Evolutionary conservation across 257 asterid genomes (phyloP), one percentile per base, ranked within the genome.

Genomic region (Petrea volubilis): DNA sequence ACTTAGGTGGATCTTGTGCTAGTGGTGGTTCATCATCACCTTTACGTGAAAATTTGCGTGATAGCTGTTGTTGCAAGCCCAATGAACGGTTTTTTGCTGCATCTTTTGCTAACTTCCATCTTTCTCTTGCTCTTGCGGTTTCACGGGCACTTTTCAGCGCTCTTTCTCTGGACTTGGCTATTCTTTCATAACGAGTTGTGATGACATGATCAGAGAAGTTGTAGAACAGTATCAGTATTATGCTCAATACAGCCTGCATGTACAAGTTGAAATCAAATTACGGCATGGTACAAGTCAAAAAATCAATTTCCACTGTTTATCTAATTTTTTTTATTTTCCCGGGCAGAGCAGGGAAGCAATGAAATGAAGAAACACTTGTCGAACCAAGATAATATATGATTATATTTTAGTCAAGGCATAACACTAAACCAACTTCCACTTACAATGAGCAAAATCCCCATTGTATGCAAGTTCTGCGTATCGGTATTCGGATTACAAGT

Each of bases 181-280:
- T 47, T 85, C 98, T 82, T 78, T 75, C 86, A 46, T 90, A 78
- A 61, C 96, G 89, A 65, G 93, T 93, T 43, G 88, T 83, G 71
- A 93, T 88, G 78, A 93, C 87, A 85, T 87, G 98, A 75, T 88
- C 98, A 40, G 98, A 93, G 86, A 82, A 93, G 84, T 90, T 93
- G 79, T 93, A 93, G 76, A 93, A 81, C 69, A 93, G 71, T 70
- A 87, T 79, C 64, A 93, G 82, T 73, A 88, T 78, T 86, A 90
- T 83, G 86, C 85, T 85, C 86, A 93, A 73, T 20, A 58, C 81
- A 47, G 90, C 96, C 98, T 93, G 81, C 84, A 78, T 36, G 60
- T 60, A 67, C 68, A 68, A 68, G 36, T 29, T 41, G 76, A 71
- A 65, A 63, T 70, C 72, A 78, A 75, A 68, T 76, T 47, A 31